Conservation (phyloP, 2,329 filamentous ascomycete species). For the Botrytis byssoidea region DNA sequence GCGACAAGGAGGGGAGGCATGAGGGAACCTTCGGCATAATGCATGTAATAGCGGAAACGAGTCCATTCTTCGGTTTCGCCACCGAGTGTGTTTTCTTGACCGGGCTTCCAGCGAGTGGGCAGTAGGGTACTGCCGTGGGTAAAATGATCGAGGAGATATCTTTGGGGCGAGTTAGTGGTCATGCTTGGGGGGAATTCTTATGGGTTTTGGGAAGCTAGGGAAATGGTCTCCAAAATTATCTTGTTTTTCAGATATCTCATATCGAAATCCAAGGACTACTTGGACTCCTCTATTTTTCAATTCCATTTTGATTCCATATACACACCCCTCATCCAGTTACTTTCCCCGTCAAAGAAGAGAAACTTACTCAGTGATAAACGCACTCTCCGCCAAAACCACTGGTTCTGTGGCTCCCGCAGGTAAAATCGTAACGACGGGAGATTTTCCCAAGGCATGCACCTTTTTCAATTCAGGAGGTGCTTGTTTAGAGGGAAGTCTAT, state of each 20-base stretch:
- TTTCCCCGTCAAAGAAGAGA: background rate
- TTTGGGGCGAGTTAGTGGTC: background rate
- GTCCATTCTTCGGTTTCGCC: slow-evolving; percentile 62
- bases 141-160: slow-evolving; percentile 71
- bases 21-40: slow-evolving; percentile 82
- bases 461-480: slow-evolving; percentile 75
- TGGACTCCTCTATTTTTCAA: background rate
- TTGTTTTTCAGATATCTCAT: background rate
- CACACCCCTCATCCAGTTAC: too few species aligned
- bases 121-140: slow-evolving; percentile 47
- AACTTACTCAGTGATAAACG: slow-evolving; percentile 63
- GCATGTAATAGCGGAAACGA: slow-evolving; percentile 67
- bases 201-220: too few species aligned
- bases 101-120: slow-evolving; percentile 55
- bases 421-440: slow-evolving; percentile 71
- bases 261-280: background rate
- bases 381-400: slow-evolving; percentile 76
- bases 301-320: background rate
- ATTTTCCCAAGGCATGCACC: slow-evolving; percentile 83
- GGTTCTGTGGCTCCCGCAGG: slow-evolving; percentile 44
- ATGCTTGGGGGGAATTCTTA: background rate
- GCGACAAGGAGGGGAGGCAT: slow-evolving; percentile 69
- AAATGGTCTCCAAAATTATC: background rate
- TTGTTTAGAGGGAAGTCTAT: slow-evolving; percentile 58
- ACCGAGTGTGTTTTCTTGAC: slow-evolving; percentile 55